Evolutionary conservation across 768 basidiomycete species (phyloP).

Genomic region (Sistotremastrum suecicum): DNA sequence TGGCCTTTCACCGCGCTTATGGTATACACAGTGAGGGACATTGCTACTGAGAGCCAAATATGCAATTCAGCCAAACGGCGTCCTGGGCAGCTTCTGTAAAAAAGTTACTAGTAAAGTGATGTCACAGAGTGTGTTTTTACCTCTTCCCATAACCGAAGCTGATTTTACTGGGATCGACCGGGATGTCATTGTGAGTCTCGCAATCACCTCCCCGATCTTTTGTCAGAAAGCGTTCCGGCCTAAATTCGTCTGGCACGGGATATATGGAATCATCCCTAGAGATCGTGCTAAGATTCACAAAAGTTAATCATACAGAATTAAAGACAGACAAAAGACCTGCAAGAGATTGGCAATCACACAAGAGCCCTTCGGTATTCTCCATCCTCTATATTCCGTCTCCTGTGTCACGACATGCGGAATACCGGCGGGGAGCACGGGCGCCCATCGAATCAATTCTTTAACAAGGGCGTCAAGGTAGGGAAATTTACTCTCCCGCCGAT

Average conservation of each 20-base stretch:
- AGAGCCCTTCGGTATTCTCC: slow-evolving; percentile 34
- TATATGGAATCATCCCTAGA: slow-evolving; percentile 34
- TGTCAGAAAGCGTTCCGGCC: slow-evolving; percentile 31
- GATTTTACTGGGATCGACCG: slow-evolving; percentile 25
- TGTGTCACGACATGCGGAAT: slow-evolving; percentile 31
- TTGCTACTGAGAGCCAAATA: slow-evolving; percentile 28
- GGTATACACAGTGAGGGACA: slow-evolving; percentile 33
- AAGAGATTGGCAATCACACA: slow-evolving; percentile 34
- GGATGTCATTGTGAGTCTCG: slow-evolving; percentile 14
- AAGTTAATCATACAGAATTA: neutral
- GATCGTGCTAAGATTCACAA: slow-evolving; percentile 28
- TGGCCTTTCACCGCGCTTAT: slow-evolving; percentile 32
- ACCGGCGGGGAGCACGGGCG: slow-evolving; percentile 3
- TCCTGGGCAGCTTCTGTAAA: slow-evolving; percentile 21
- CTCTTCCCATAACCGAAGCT: slow-evolving; percentile 34
- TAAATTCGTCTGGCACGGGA: slow-evolving; percentile 34
- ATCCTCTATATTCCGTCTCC: slow-evolving; percentile 28
- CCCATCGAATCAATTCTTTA: slow-evolving; percentile 13
- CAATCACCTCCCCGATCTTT: too few species aligned
- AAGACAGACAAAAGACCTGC: slow-evolving; percentile 12
- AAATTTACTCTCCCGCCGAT: slow-evolving; percentile 19
- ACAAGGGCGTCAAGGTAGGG: slow-evolving; percentile 11
- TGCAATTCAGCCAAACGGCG: slow-evolving; percentile 38
- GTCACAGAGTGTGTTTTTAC: neutral
- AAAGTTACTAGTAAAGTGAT: neutral